Evolutionary conservation across 345 rosid genomes (phyloP).

Genomic region (Hirschfeldia incana): DNA sequence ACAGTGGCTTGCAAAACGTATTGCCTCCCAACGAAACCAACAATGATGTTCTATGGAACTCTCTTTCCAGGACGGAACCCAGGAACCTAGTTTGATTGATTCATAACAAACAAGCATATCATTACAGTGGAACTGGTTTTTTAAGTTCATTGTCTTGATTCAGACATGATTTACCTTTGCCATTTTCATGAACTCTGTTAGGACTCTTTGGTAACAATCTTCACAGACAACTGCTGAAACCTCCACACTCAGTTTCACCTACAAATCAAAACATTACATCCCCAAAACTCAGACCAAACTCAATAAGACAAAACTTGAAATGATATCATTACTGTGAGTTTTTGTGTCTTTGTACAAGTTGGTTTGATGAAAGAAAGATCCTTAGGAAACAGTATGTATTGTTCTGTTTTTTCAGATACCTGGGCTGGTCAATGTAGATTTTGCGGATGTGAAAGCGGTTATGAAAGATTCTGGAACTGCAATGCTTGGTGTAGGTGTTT

Average conservation of each 20-base stretch:
- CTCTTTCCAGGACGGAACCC: slow-evolving; percentile 80
- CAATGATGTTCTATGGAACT: slow-evolving; percentile 75
- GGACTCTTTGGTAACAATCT: slow-evolving; percentile 76
- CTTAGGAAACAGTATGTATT: neutral
- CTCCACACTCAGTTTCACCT: slow-evolving; percentile 75
- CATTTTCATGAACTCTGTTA: slow-evolving; percentile 66
- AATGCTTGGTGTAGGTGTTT: slow-evolving; percentile 99
- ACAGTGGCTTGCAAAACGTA: slow-evolving; percentile 72
- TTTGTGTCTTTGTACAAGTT: slow-evolving; percentile 4
- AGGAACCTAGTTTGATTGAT: slow-evolving; percentile 50
- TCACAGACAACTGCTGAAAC: slow-evolving; percentile 72
- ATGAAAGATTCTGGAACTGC: slow-evolving; percentile 98
- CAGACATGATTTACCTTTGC: slow-evolving; percentile 54
- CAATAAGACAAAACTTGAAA: too few species aligned
- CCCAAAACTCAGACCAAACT: too few species aligned
- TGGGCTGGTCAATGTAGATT: slow-evolving; percentile 95
- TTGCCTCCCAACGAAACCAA: slow-evolving; percentile 68
- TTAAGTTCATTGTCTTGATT: neutral
- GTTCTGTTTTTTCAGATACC: slow-evolving; percentile 65
- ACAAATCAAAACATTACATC: neutral
- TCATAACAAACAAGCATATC: neutral
- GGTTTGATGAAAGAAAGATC: neutral
- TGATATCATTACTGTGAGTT: slow-evolving; percentile 88
- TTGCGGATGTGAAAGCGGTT: slow-evolving; percentile 96
- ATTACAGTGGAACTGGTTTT: neutral